Percentiles rank a stretch among this genome's conserved stretches.
phyloP scores from a whole-genome alignment of 2,329 filamentous ascomycete genomes.

The Cladosporium halotolerans region DNA sequence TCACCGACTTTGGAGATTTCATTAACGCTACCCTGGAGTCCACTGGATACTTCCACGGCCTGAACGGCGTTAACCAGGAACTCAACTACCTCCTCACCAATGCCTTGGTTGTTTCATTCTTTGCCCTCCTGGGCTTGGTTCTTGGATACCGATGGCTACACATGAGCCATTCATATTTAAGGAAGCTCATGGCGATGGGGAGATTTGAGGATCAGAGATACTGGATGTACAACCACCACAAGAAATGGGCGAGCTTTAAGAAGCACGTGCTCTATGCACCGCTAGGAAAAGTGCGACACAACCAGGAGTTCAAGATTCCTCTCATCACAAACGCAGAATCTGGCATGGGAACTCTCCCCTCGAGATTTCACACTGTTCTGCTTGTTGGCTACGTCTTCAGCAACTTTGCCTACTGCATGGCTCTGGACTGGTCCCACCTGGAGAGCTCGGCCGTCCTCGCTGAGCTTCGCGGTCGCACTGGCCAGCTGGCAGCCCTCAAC shows the following conservation, averaged over 20 bases:
- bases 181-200: constrained; percentile 41
- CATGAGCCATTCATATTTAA: constrained; percentile 39
- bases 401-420: constrained; percentile 71
- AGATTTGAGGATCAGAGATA: constrained; percentile 38
- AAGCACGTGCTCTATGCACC: constrained; percentile 64
- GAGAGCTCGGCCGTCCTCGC: constrained; percentile 56
- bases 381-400: constrained; percentile 61
- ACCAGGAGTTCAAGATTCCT: constrained; percentile 64
- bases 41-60: constrained; percentile 33
- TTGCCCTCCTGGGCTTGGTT: constrained; percentile 31
- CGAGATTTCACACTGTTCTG: constrained; percentile 68
- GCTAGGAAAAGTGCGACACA: constrained; percentile 68
- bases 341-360: constrained; percentile 72
- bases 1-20: constrained; percentile 11
- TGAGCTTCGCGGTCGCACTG: constrained; percentile 78
- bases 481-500: constrained; percentile 78
- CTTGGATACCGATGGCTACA: constrained; percentile 37
- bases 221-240: constrained; percentile 41
- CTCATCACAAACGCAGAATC: constrained; percentile 54
- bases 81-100: constrained; percentile 44
- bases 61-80: constrained; percentile 43
- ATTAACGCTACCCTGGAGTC: constrained; percentile 1
- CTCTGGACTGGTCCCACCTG: constrained; percentile 53
- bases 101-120: constrained; percentile 34
- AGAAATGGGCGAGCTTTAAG: constrained; percentile 53